Percentiles rank a stretch among this genome's conserved stretches.
phyloP scores from a whole-genome alignment of 306 rosid species.

The Sesbania bispinosa region DNA sequence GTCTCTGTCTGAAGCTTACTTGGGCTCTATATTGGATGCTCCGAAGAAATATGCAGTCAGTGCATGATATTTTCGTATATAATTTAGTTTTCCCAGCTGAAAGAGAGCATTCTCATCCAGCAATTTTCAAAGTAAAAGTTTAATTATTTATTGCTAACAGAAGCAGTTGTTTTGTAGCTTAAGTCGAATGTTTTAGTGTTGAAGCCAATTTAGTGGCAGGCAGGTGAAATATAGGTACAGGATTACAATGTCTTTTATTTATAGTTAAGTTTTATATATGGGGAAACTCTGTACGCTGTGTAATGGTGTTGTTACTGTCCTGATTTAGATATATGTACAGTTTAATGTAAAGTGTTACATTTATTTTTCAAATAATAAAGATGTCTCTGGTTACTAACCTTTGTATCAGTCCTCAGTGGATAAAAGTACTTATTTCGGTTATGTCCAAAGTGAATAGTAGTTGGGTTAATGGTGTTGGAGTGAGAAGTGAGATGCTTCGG shows the following conservation, averaged over 20 bases:
- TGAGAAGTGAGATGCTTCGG: neutral
- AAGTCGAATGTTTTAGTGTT: neutral
- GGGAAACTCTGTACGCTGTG: conserved; percentile 17
- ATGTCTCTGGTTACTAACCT: conserved; percentile 6
- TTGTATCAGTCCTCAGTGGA: neutral
- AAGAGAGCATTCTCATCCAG: conserved; percentile 22
- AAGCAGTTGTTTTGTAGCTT: conserved; percentile 9
- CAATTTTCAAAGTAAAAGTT: neutral
- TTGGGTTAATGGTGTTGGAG: neutral
- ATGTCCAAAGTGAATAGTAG: no score
- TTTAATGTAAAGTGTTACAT: conserved; percentile 22
- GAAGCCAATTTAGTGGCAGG: conserved; percentile 24
- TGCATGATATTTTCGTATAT: conserved; percentile 38
- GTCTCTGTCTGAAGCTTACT: conserved; percentile 61
- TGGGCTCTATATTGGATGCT: conserved; percentile 46
- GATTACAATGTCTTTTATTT: conserved; percentile 5
- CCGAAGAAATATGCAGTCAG: conserved; percentile 62
- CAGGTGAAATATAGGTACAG: conserved; percentile 21
- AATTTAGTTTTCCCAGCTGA: neutral
- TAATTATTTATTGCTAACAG: neutral
- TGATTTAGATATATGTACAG: conserved; percentile 27
- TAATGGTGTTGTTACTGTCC: neutral
- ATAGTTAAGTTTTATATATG: neutral
- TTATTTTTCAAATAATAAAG: neutral
- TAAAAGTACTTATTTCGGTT: neutral